Evolutionary conservation across 345 rosid species (phyloP), one percentile per base, ranked within the genome.

Genomic region (Hirschfeldia incana): DNA sequence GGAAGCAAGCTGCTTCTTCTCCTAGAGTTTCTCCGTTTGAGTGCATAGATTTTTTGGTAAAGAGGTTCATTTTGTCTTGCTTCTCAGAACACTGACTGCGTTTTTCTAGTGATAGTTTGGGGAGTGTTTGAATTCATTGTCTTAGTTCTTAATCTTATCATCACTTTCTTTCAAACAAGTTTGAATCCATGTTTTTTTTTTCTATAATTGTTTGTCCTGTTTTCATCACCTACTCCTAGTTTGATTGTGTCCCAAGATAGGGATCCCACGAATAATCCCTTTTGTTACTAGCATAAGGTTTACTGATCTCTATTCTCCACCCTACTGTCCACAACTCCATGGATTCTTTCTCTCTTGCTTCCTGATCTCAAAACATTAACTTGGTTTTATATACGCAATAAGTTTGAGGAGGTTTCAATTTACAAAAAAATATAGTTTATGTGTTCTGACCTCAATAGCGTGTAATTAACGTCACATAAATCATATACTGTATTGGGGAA

Each of bases 41-140:
- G 29, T 69, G 36, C 28, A 51, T 53, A 9, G 46, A 51, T 32
- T 9, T 10, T 51, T 32, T 69, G 7, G 6, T 30, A 15, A 69
- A 30, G 15, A 69, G 73, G 16, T 69, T 16, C 21, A 51, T 69
- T 69, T 53, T 69, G 44, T 69, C 44, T 69, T 69, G 73, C 73
- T 69, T 69, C 44, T 51, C 73, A 51, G 15, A 28, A 6, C 13
- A 13, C 13, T 69, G 32, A 49, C 61, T 49, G 17, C 30, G 72
- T 27, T 68, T 67, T 6, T 3, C n/a, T 67, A 39, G 57, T 67
- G 33, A 39, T 2, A 26, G 33, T 27, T 11, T 39, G 33, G 57
- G 32, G 70, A 26, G 58, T 51, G 36, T 28, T 6, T 46, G 6
- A 26, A 27, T 27, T 39, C 57, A 29, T 26, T 39, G 57, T 67